These are phyloP conservation scores for Salisapilia sapeloensis DNA, from an alignment of 352 stramenopile species.

Conservation along the genomic window DNA sequence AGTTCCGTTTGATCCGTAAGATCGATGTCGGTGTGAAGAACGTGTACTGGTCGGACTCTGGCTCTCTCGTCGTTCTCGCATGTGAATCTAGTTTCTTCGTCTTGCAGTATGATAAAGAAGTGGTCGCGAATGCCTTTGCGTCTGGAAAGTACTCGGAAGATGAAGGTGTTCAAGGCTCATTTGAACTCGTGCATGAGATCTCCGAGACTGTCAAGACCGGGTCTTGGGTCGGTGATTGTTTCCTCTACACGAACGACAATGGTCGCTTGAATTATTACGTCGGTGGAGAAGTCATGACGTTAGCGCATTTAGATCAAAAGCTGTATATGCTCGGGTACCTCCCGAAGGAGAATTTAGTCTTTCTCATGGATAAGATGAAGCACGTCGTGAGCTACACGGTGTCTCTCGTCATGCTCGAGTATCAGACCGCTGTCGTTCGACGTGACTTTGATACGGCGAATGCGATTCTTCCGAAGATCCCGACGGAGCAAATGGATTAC, in stretches of 20 bases:
- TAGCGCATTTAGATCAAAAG: conserved; percentile 90
- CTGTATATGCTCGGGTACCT: conserved; percentile 98
- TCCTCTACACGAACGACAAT: conserved; percentile 95
- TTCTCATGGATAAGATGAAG: conserved; percentile 96
- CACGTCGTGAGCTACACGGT: conserved; percentile 87
- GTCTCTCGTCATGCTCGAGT: conserved; percentile 93
- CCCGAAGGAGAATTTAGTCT: conserved; percentile 95
- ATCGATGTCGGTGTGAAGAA: conserved; percentile 95
- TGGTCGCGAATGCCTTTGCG: conserved; percentile 79
- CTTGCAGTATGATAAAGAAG: conserved; percentile 87
- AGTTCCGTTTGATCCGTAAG: conserved; percentile 92
- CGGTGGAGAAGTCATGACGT: conserved; percentile 97
- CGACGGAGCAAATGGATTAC: conserved; percentile 68
- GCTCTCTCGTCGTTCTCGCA: conserved; percentile 91
- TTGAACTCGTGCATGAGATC: conserved; percentile 97
- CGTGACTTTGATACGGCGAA: conserved; percentile 97
- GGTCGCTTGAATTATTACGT: conserved; percentile 98
- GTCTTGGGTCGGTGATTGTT: conserved; percentile 99
- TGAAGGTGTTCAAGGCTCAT: conserved; percentile 94
- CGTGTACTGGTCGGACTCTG: conserved; percentile 96
- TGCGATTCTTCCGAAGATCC: conserved; percentile 90
- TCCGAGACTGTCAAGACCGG: conserved; percentile 90
- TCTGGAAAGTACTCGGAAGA: conserved; percentile 78
- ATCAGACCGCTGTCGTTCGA: conserved; percentile 97
- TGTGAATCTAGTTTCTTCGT: conserved; percentile 94